Evolutionary conservation across 2,329 filamentous ascomycete genomes (phyloP), one percentile per base, ranked within the genome.

Genomic region (Sclerotiophoma versabilis): DNA sequence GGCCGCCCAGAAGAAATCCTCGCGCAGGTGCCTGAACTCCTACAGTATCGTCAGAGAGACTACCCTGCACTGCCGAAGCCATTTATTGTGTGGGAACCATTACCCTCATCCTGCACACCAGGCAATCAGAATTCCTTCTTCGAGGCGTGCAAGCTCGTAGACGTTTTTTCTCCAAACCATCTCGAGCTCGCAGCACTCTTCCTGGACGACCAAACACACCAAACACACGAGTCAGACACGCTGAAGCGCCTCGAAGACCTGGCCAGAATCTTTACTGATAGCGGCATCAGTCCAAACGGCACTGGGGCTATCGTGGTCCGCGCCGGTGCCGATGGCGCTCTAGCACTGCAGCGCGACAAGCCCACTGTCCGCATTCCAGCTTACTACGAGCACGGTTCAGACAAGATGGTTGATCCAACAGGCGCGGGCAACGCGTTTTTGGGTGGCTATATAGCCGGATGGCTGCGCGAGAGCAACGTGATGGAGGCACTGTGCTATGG

Each of bases 141-240:
- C 1, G 20, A 55, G 26, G 62, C 65, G 4, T 61, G 57, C 37
- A 54, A 54, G 19, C 29, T 61, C 4, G 64, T 66, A 20, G 57
- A 65, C 34, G 52, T 69, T 6, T 65, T 67, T 50, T 69, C 63
- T 26, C 64, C 64, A 3, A 69, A 69, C 48, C 64, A 67, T 42
- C 27, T 67, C 20, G 64, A 69, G 49, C 26, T 65, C 4, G 22
- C 41, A 2, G 50, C 48, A 1, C n/a, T 69, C 7, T 63, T 65
- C 19, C 23, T 5, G 11, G 29, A 2, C n/a, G 33, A 5, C 17
- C 11, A 12, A 14, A 19, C 29, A 2, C 19, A 19, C 1, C 47
- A 15, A 2, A 3, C 61, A 11, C 32, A 53, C 17, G 23, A 20
- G 15, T 2, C 34, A 8, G n/a, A 14, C 11, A 32, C 27, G 5